phyloP scores from a whole-genome alignment of 495 filamentous ascomycete species.

The Bacidia rubella region DNA sequence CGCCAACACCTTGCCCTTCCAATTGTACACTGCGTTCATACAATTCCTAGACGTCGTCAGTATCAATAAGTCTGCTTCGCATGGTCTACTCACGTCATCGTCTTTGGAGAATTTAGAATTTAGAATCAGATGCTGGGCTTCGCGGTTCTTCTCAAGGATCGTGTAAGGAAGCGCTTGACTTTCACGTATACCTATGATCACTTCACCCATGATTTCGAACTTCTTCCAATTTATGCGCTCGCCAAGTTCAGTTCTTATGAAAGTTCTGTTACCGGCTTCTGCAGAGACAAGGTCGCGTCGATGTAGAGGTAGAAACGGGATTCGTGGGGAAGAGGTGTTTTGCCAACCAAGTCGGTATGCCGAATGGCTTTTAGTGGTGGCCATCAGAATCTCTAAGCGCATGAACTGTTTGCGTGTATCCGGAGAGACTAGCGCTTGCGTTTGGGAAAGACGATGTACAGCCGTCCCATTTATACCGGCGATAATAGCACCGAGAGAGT shows the following conservation, averaged over 20 bases:
- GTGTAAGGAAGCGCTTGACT: conserved; percentile 79
- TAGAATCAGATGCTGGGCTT: conserved; percentile 54
- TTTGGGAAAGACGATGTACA: conserved; percentile 74
- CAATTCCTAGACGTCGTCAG: conserved; percentile 11
- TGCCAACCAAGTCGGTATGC: conserved; percentile 95
- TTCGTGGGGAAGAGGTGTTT: conserved; percentile 76
- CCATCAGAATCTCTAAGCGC: conserved; percentile 82
- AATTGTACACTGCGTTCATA: conserved; percentile 19
- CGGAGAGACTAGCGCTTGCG: conserved; percentile 58
- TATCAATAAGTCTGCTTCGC: background rate
- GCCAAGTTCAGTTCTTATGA: conserved; percentile 54
- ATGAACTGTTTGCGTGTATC: conserved; percentile 69
- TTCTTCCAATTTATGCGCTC: conserved; percentile 94
- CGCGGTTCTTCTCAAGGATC: conserved; percentile 50
- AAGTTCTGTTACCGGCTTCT: conserved; percentile 83
- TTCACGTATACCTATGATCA: conserved; percentile 76
- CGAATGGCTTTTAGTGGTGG: conserved; percentile 77
- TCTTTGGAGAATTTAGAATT: conserved; percentile 44
- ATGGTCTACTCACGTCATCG: conserved; percentile 31
- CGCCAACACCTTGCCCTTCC: conserved; percentile 12
- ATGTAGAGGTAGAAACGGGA: conserved; percentile 90
- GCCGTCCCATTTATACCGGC: conserved; percentile 84
- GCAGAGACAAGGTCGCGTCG: conserved; percentile 79
- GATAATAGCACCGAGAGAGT: conserved; percentile 80
- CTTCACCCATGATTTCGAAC: conserved; percentile 90